Base-by-base conservation (phyloP, 2,329 filamentous ascomycete genomes). In the Aureobasidium musti region DNA sequence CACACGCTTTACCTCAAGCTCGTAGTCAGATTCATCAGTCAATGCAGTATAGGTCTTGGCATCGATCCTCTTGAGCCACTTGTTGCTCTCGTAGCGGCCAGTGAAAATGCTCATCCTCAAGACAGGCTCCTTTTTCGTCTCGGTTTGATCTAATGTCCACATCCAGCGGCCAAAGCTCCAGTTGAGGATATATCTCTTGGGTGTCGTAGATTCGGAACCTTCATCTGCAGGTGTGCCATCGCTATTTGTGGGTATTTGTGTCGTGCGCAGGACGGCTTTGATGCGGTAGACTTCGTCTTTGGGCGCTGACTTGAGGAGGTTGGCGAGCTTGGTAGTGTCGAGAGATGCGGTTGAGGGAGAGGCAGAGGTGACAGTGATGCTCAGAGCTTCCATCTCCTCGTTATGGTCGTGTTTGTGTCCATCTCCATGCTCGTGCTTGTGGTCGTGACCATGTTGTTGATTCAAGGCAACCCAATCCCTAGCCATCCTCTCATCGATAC, bases 121-220 rank as follows among this genome's bases (percentile, higher is more conserved):
- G 19, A 83, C 78, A 1, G 82, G 77, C 7, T 67, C 68, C 13
- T 70, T 70, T 1, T 70, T 65, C 6, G 68, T 63, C 1, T 69
- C 68, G 5, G 73, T 70, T 1, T 77, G 71, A 5, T 88, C 79
- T 6, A 86, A 82, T 1, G 92, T 96, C 74, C 94, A 97, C 0
- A 88, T 96, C 94, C 95, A 99, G 35, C 95, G 85, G 0, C 92
- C 92, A 79, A 99, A 99, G 0, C 95, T 95, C 95, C 95, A 99
- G 77, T 99, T 99, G 68, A 99, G 84, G 52, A 99, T 97, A 75
- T 95, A 97, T 65, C 91, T 83, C 19, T 78, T 77, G 23, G 77
- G 74, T 1, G 77, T 78, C 10, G 74, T 71, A 7, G 77, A 71
- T 59, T 79, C 74, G 21, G 72, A 74, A 1, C 71, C 68, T 17